Base-by-base conservation (phyloP, 208 protist genomes). In the Leishmania aethiopica region DNA sequence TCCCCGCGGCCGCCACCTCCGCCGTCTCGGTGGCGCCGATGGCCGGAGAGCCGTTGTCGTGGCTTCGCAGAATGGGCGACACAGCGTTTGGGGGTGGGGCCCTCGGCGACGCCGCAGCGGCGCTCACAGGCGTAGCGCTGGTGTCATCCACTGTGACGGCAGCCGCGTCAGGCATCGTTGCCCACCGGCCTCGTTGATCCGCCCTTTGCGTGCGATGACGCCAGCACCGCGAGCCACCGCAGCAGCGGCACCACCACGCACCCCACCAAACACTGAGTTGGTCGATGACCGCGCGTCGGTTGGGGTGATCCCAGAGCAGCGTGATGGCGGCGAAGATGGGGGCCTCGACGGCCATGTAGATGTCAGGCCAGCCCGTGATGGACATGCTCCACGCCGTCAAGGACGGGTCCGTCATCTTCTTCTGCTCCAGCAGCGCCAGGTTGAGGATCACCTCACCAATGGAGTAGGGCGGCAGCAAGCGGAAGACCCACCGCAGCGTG, bases 371-470 rank as follows among this genome's bases (percentile, higher is more conserved):
- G 28, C 77, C 90, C 11, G 84, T 81, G 17, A 77, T 62, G 53
- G 80, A 51, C 83, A 89, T 81, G 60, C 51, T 72, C 88, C 90
- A 93, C 82, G 82, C 59, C 22, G 55, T 73, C 35, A 82, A 47
- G 35, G 70, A 51, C 42, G 64, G 42, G 17, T 84, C 74, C 35
- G 37, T 70, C 28, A 79, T n/a, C 37, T 78, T 5, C 55, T 81
- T 80, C 62, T 80, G 77, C 74, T 79, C 64, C 64, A 93, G 80
- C 64, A 85, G 32, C 3, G 88, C 84, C 35, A 96, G 75, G 83
- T 90, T 91, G 78, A 94, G 70, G 49, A 96, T 86, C 15, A 88
- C 88, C 77, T 96, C 91, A 42, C 90, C 91, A 42, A 96, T 75
- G 70, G 87, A 80, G 86, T 86, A 96, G 71, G 78, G 72, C 32